These are phyloP conservation scores for Viridothelium virens DNA, from an alignment of 495 filamentous ascomycete species.

Conservation along the genomic window DNA sequence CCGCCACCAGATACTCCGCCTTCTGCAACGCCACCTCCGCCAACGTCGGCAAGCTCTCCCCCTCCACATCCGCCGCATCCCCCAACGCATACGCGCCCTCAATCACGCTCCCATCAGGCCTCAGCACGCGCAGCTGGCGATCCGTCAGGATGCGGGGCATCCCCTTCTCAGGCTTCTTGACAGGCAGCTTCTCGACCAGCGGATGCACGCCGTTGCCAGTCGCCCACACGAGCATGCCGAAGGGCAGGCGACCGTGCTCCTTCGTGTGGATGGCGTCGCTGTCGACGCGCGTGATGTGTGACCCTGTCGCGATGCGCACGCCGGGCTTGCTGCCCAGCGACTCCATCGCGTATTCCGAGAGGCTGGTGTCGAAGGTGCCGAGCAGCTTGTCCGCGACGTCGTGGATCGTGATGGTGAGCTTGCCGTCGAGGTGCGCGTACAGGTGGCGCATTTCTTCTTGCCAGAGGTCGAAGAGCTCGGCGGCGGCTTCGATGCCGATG, in stretches of 20 bases:
- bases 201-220: conserved; percentile 29
- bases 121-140: conserved; percentile 24
- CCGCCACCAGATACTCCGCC: conserved; percentile 28
- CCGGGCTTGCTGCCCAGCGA: conserved; percentile 20
- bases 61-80: conserved; percentile 31
- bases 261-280: conserved; percentile 25
- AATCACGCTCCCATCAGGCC: conserved; percentile 12
- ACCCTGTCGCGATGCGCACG: conserved; percentile 27
- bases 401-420: conserved; percentile 29
- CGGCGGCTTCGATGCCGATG: conserved; percentile 18
- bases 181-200: conserved; percentile 25
- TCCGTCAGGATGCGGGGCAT: conserved; percentile 31
- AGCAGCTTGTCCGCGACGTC: conserved; percentile 32
- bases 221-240: conserved; percentile 34
- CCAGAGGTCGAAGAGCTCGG: conserved; percentile 19
- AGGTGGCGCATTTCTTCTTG: conserved; percentile 20
- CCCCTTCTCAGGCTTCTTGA: conserved; percentile 26
- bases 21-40: conserved; percentile 34
- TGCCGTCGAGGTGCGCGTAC: conserved; percentile 28
- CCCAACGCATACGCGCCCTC: conserved; percentile 29
- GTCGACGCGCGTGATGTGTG: conserved; percentile 29
- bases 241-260: conserved; percentile 26
- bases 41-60: conserved; percentile 25
- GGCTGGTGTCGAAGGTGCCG: conserved; percentile 28
- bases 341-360: conserved; percentile 30